phyloP scores from a whole-genome alignment of 345 rosid species.

The Sisymbrium irio region DNA sequence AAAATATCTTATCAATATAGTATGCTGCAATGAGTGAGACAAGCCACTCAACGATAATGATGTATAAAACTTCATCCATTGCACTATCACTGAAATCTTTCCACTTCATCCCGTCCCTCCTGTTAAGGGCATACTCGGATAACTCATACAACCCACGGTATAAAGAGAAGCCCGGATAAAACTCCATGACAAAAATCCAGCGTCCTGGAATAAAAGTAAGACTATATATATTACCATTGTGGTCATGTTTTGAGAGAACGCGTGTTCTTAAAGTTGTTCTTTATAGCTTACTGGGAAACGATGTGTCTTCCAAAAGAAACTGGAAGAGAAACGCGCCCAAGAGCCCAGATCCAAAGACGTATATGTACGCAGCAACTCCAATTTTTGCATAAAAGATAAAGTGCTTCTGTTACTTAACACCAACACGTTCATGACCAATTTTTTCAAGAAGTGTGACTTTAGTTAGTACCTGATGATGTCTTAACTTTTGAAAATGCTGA shows the following conservation, averaged over 20 bases:
- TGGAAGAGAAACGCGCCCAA: constrained; percentile 72
- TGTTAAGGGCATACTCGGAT: constrained; percentile 47
- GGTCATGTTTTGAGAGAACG: neutral
- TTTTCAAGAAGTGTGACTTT: neutral
- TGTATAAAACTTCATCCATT: constrained; percentile 61
- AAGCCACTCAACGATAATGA: constrained; percentile 76
- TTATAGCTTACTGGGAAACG: constrained; percentile 77
- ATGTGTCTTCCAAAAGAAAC: constrained; percentile 55
- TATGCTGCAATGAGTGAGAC: constrained; percentile 58
- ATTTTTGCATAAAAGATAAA: constrained; percentile 3
- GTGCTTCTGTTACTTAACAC: neutral
- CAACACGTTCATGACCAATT: constrained; percentile 5
- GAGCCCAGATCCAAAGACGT: constrained; percentile 82
- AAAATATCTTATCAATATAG: constrained; percentile 55
- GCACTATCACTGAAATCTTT: constrained; percentile 62
- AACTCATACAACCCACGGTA: constrained; percentile 90
- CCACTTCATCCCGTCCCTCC: constrained; percentile 86
- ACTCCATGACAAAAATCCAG: constrained; percentile 69
- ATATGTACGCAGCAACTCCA: constrained; percentile 66
- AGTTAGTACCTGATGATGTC: constrained; percentile 59
- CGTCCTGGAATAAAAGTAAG: constrained; percentile 43
- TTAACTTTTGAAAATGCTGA: constrained; percentile 64
- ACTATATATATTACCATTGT: constrained; percentile 5
- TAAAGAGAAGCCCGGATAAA: constrained; percentile 86
- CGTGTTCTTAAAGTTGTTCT: neutral